Base-by-base conservation (phyloP, 2,329 filamentous ascomycete species). In the Stagonosporopsis chrysanthemi region DNA sequence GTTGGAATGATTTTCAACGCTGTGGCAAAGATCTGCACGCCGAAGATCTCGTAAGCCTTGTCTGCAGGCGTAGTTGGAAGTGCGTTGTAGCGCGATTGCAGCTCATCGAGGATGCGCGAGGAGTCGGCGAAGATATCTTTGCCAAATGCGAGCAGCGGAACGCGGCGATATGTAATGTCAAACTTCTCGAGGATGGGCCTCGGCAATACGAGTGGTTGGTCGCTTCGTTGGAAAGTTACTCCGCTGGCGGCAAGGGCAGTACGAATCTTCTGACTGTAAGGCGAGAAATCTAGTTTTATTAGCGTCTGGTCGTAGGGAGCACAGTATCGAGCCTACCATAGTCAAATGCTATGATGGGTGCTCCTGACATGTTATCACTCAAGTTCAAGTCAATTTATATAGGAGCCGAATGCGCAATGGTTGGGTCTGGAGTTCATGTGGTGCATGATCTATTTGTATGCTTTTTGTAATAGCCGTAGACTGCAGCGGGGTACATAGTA, bases 81-180 rank as follows among this genome's bases (percentile, higher is more conserved):
- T 0, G 4, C 6, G 3, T 33, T 8, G 33, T 41, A 85, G 33
- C 83, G 76, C 1, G 77, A 65, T 66, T 90, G 86, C 1, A 92
- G 84, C 71, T 86, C 88, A 24, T 75, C 74, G 19, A 92, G 74
- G 65, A 91, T 91, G 22, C 91, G 82, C 2, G 87, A 84, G 2
- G 87, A 87, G 78, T 92, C 89, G 58, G 86, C 79, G 77, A 90
- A 91, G 40, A 92, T 77, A 68, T 90, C 85, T 6, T 84, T 80
- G 15, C 87, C 88, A 63, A 91, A 86, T 22, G 85, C 77, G 47
- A 91, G 75, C 47, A 91, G 69, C 1, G 89, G 89, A 54, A 91
- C 90, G 55, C 89, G 87, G 4, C 89, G 84, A 75, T 92, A 88
- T 6, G 80, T 77, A 52, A 91, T 80, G 24, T 86, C 87, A 14